Percentiles rank a stretch among this genome's conserved stretches.
phyloP scores from a whole-genome alignment of 495 filamentous ascomycete species.

The Hypoxylon cercidicola region DNA sequence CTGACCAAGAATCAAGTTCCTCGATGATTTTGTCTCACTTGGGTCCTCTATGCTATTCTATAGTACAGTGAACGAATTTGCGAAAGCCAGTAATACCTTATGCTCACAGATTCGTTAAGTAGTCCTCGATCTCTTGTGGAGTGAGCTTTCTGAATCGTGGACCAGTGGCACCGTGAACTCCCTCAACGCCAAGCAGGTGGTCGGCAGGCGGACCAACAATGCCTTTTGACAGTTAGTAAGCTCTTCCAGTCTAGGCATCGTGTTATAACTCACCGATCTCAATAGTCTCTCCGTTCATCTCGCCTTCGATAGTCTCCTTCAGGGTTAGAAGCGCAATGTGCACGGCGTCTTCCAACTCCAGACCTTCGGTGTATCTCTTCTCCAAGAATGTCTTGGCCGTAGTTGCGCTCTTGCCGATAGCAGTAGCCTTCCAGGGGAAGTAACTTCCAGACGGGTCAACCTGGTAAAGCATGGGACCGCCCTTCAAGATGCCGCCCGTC shows the following conservation, averaged over 20 bases:
- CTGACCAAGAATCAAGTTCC: conserved; percentile 38
- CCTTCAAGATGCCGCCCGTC: conserved; percentile 94
- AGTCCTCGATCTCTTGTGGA: conserved; percentile 98
- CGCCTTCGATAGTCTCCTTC: conserved; percentile 99
- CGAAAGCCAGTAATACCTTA: conserved; percentile 26
- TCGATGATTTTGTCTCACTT: conserved; percentile 41
- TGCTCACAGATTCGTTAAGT: conserved; percentile 90
- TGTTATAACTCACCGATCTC: conserved; percentile 80
- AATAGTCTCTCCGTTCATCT: conserved; percentile 99
- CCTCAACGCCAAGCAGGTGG: conserved; percentile 90
- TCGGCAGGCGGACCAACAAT: conserved; percentile 96
- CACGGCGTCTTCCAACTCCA: conserved; percentile 98
- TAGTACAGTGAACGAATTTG: conserved; percentile 50
- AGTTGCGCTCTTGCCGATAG: conserved; percentile 97
- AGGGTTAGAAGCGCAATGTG: conserved; percentile 97
- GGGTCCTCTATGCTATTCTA: conserved; percentile 53
- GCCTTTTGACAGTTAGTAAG: conserved; percentile 65
- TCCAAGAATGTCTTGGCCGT: conserved; percentile 98
- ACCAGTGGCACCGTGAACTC: conserved; percentile 87
- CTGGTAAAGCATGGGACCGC: conserved; percentile 96
- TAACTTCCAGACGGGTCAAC: conserved; percentile 97
- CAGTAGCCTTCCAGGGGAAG: conserved; percentile 99
- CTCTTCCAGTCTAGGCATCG: not conserved
- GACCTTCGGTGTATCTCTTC: conserved; percentile 96
- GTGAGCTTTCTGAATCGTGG: conserved; percentile 96